A percentile compares a stretch with the other conserved stretches of the same genome.
Conservation (phyloP, 2,329 filamentous ascomycete genomes). For the Ceratocystis variospora region DNA sequence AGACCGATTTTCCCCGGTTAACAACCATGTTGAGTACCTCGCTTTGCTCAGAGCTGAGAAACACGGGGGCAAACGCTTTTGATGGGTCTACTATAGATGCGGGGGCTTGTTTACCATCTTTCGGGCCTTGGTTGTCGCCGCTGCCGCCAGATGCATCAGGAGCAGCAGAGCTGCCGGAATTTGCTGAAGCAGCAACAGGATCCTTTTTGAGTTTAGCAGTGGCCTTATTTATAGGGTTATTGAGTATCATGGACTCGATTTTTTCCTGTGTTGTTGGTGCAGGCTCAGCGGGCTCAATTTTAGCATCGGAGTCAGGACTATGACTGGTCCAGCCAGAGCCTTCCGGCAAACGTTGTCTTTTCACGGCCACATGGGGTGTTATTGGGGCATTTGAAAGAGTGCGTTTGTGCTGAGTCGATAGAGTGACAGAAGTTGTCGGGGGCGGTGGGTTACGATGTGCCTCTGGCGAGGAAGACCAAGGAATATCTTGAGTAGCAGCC, state of each 20-base stretch:
- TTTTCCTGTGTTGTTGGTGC: conserved; percentile 5
- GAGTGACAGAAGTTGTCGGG: neutral
- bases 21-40: conserved; percentile 73
- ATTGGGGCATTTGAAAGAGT: neutral
- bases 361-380: conserved; percentile 3
- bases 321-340: neutral
- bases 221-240: neutral
- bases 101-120: neutral
- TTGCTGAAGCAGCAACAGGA: neutral
- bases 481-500: neutral
- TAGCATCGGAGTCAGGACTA: neutral
- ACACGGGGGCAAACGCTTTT: conserved; percentile 41
- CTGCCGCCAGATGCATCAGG: neutral
- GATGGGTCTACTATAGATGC: conserved; percentile 19
- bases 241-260: conserved; percentile 8
- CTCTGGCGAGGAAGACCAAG: conserved; percentile 7
- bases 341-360: conserved; percentile 12
- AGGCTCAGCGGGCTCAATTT: conserved; percentile 27
- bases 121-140: neutral
- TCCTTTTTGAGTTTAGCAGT: neutral
- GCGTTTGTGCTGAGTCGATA: neutral
- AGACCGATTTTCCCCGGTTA: conserved; percentile 71
- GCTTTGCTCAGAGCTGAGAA: conserved; percentile 73
- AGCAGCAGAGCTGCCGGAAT: neutral
- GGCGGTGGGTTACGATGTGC: neutral